Evolutionary conservation across 1,284 basidiomycete species (phyloP).

Genomic region (Naganishia cerealis): DNA sequence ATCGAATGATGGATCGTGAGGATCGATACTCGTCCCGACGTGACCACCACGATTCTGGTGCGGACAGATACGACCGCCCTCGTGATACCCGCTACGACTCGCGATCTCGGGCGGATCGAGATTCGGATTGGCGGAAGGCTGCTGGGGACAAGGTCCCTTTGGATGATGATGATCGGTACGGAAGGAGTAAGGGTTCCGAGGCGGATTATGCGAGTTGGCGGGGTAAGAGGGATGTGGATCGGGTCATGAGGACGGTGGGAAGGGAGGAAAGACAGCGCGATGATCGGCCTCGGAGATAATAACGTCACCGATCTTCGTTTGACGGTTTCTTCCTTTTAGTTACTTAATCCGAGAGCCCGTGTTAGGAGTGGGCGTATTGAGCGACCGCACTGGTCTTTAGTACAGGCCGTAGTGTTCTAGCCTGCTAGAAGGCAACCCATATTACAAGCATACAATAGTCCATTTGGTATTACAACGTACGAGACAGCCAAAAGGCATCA

Average conservation of each 20-base stretch:
- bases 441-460: no score
- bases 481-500: no score
- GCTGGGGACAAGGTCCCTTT: neutral
- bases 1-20: neutral
- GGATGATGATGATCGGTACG: neutral
- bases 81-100: neutral
- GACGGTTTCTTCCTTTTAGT: neutral
- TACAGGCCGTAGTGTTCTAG: no score
- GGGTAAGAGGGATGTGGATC: slow-evolving; percentile 18
- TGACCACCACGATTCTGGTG: neutral
- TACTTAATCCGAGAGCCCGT: no score
- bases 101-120: neutral
- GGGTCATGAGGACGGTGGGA: slow-evolving; percentile 19
- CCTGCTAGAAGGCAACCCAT: no score
- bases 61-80: neutral
- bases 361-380: no score
- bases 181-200: neutral
- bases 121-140: neutral
- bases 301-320: neutral
- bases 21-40: neutral
- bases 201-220: slow-evolving; percentile 21
- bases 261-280: slow-evolving; percentile 2
- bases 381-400: no score
- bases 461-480: no score
- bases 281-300: neutral